Evolutionary conservation across 371 early-diverging fungal species (phyloP), one percentile per base, ranked within the genome.

Genomic region (Parasitella parasitica): DNA sequence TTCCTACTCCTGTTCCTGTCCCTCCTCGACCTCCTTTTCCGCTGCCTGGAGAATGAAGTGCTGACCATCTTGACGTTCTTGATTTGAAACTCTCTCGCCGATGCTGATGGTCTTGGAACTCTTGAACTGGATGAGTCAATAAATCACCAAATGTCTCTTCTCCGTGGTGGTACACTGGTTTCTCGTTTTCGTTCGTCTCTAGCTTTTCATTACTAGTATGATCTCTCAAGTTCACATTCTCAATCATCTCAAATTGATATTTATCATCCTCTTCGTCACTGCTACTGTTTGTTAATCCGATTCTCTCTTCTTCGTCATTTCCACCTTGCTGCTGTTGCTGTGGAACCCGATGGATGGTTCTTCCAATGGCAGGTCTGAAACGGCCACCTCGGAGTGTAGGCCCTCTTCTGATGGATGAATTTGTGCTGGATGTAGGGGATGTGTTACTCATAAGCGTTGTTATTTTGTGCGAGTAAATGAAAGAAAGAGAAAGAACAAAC

Each of bases 81-180:
- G 59, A 37, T 35, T 66, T 34, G 32, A 61, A 77, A 2, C 64
- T 65, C 26, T 63, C 38, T 66, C 61, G 61, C 8, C 80, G 70
- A 6, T 68, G 37, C 26, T 62, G 60, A 55, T 80, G 80, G 7
- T 73, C 80, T 24, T 71, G 53, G 9, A 68, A 62, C 54, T 80
- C 63, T 43, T 77, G 53, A 6, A 73, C 54, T 22, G 80, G 80
- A 56, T 80, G 75, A 12, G 63, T 51, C 8, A 80, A 51, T 8
- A 77, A 58, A 51, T 80, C 78, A 24, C 78, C 80, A 67, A 76
- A 76, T 12, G 81, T 80, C 26, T 80, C 78, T 8, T 75, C 71
- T 16, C 75, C 75, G 41, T 80, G 80, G 16, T 75, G 70, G 57
- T 77, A 80, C 0, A 41, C 15, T 9, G 67, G 67, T 32, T 57